Conservation (phyloP, 164 flowering plant genomes). For the Annona squamosa region DNA sequence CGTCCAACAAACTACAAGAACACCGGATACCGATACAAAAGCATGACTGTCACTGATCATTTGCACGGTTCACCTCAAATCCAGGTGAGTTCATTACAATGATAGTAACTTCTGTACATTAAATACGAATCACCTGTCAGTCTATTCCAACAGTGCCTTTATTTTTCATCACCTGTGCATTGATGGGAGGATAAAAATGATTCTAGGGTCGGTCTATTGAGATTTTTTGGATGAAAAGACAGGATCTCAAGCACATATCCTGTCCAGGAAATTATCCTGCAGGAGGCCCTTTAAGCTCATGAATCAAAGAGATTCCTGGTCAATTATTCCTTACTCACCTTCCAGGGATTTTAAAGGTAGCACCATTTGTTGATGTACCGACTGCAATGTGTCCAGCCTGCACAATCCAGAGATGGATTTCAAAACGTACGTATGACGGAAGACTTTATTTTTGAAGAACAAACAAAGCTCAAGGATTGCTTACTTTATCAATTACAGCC, state of each 20-base stretch:
- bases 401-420: background rate
- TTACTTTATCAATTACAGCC: conserved; percentile 86
- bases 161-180: background rate
- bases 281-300: background rate
- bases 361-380: conserved; percentile 98
- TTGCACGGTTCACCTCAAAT: too few species aligned
- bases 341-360: conserved; percentile 90
- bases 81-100: background rate
- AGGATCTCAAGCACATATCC: background rate
- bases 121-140: background rate
- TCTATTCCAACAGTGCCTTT: too few species aligned
- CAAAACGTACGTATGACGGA: conserved; percentile 5
- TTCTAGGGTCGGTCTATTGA: background rate
- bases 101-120: background rate
- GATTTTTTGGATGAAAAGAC: background rate
- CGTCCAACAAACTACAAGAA: background rate
- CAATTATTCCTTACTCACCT: conserved; percentile 33
- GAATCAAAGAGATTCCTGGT: too few species aligned
- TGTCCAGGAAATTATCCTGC: background rate
- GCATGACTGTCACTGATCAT: background rate
- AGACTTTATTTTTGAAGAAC: background rate
- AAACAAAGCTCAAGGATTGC: conserved; percentile 5
- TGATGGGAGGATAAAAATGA: background rate
- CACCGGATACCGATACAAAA: background rate
- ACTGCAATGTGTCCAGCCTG: conserved; percentile 86